phyloP scores from a whole-genome alignment of 2,329 filamentous ascomycete genomes.

The Spiromastix sp. region DNA sequence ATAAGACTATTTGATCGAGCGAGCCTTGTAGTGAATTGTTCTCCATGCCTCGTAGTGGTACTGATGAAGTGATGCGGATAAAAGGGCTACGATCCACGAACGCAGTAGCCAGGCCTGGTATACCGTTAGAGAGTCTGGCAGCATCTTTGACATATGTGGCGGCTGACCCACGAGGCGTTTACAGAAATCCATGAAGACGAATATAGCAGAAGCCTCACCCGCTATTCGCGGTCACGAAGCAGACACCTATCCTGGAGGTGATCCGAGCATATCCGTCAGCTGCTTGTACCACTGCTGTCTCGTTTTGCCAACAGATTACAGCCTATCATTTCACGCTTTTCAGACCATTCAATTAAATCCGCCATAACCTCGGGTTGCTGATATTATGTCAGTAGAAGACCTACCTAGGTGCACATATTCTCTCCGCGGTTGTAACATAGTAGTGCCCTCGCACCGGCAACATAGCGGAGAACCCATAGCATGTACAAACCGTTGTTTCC shows the following conservation, averaged over 20 bases:
- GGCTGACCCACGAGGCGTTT: no score
- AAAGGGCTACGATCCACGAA: slow-evolving; percentile 36
- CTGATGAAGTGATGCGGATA: slow-evolving; percentile 36
- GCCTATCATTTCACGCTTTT: no score
- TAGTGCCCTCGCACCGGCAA: no score
- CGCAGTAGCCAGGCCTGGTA: slow-evolving; percentile 37
- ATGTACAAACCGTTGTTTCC: no score
- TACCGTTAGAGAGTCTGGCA: slow-evolving; percentile 37
- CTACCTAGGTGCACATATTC: no score
- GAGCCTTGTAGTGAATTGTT: slow-evolving; percentile 38
- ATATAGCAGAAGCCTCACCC: slow-evolving; percentile 23
- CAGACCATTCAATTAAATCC: no score
- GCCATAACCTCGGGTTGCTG: no score
- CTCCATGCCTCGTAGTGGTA: slow-evolving; percentile 35
- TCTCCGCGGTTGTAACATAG: no score
- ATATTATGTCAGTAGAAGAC: no score
- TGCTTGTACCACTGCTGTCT: slow-evolving; percentile 39
- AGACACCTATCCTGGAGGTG: slow-evolving; percentile 34
- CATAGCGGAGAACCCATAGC: no score
- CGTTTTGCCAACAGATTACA: no score
- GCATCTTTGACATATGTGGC: no score
- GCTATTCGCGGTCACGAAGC: slow-evolving; percentile 40
- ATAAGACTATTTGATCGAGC: slow-evolving; percentile 36
- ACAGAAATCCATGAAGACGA: not conserved
- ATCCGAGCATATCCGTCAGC: slow-evolving; percentile 38